Conservation (phyloP, 495 filamentous ascomycete genomes). For the Xanthoparmelia taractica region DNA sequence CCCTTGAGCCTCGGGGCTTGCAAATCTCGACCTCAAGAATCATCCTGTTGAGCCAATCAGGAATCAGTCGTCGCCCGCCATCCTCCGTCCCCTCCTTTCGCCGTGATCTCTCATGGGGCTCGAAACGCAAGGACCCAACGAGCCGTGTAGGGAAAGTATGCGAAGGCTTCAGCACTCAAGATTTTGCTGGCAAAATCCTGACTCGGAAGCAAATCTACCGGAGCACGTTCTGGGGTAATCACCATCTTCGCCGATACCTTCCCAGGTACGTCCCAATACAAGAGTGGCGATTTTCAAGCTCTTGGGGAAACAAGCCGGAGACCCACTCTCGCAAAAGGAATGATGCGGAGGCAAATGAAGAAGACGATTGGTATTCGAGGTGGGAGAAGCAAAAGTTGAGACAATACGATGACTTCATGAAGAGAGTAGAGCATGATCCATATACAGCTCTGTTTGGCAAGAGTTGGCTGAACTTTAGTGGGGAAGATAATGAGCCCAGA, state of each 20-base stretch:
- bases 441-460: constrained; percentile 39
- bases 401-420: constrained; percentile 31
- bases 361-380: constrained; percentile 16
- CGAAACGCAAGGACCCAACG: constrained; percentile 9
- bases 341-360: constrained; percentile 6
- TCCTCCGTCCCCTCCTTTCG: constrained; percentile 5
- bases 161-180: constrained; percentile 16
- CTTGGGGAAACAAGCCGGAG: constrained; percentile 12
- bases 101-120: constrained; percentile 17
- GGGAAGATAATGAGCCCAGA: not conserved
- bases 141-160: constrained; percentile 7
- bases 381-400: constrained; percentile 16
- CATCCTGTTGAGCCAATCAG: not conserved
- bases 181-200: constrained; percentile 1
- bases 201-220: constrained; percentile 11
- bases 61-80: not conserved
- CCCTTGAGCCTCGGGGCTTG: constrained; percentile 7
- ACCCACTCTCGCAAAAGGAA: not conserved
- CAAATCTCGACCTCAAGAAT: constrained; percentile 6
- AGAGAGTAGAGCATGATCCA: constrained; percentile 35
- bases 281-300: constrained; percentile 19
- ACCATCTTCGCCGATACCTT: constrained; percentile 8
- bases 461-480: constrained; percentile 21
- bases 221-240: constrained; percentile 10
- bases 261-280: constrained; percentile 10